Evolutionary conservation across 192 early-diverging fungal genomes (phyloP).

Genomic region (Pilobolus umbonatus): DNA sequence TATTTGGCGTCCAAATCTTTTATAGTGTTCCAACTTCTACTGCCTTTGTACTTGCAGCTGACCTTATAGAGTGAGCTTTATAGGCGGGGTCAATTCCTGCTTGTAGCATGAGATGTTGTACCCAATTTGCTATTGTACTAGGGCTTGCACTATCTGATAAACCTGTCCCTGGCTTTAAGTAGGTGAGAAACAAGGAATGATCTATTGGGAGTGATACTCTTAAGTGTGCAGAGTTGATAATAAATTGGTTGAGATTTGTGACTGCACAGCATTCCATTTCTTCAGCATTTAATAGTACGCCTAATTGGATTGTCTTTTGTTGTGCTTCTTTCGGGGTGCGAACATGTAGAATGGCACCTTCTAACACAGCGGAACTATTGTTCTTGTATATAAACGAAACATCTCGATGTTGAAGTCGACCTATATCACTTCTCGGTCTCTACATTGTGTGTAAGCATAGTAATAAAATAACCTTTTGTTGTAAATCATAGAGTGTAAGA

Average conservation of each 20-base stretch:
- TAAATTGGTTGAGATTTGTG: neutral
- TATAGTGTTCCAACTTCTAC: neutral
- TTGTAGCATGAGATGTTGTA: neutral
- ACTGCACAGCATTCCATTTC: neutral
- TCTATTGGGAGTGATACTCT: neutral
- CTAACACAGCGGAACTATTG: neutral
- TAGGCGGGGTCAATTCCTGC: neutral
- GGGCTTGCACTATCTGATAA: neutral
- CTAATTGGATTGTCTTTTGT: neutral
- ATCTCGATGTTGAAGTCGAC: conserved; percentile 6
- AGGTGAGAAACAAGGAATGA: neutral
- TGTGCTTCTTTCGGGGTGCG: neutral
- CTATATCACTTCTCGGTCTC: conserved; percentile 8
- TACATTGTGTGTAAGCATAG: conserved; percentile 9
- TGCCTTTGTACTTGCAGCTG: neutral
- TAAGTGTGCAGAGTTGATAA: neutral
- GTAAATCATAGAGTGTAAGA: neutral
- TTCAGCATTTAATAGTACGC: neutral
- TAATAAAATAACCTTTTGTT: conserved; percentile 1
- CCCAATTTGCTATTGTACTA: neutral
- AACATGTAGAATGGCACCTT: neutral
- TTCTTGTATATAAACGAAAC: neutral
- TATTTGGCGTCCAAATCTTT: too few species aligned
- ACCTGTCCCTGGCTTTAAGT: neutral
- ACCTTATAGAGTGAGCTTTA: neutral